A percentile compares a stretch with the other conserved stretches of the same genome.
Conservation (phyloP, 2,329 filamentous ascomycete species). For the Coniochaeta sp. region DNA sequence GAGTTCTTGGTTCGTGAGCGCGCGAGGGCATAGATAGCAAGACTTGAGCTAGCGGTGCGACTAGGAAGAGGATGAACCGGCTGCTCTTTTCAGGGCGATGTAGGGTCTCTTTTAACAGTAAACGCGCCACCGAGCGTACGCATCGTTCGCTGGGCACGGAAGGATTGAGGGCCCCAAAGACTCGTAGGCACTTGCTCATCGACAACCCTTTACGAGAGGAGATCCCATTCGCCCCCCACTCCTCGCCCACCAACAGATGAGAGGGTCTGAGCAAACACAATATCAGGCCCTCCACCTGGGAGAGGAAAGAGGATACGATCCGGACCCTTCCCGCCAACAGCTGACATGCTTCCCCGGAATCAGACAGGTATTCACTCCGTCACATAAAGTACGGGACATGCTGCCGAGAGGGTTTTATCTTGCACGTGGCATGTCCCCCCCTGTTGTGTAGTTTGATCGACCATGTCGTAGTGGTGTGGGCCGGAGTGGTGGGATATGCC, state of each 20-base stretch:
- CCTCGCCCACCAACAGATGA: neutral
- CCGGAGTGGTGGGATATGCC: neutral
- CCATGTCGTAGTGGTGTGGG: slow-evolving; percentile 3
- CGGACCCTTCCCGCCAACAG: neutral
- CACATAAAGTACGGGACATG: neutral
- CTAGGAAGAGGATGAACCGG: neutral
- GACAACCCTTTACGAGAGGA: neutral
- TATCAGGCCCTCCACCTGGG: neutral
- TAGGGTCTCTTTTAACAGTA: neutral
- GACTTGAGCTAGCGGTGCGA: neutral
- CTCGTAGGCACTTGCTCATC: neutral
- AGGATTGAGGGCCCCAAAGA: neutral
- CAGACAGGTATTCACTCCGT: neutral
- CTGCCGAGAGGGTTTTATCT: slow-evolving; percentile 3
- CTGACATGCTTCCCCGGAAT: slow-evolving; percentile 7
- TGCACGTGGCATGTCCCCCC: slow-evolving; percentile 15
- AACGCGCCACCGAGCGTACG: neutral
- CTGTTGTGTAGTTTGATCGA: slow-evolving; percentile 12
- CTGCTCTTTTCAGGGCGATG: neutral
- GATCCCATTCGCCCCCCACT: neutral
- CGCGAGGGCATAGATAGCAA: neutral
- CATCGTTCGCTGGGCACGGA: neutral
- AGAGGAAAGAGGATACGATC: neutral
- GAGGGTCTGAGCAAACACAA: neutral
- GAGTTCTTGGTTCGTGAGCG: neutral